phyloP scores from a whole-genome alignment of 2,329 filamentous ascomycete species.

The Colletotrichum nymphaeae region DNA sequence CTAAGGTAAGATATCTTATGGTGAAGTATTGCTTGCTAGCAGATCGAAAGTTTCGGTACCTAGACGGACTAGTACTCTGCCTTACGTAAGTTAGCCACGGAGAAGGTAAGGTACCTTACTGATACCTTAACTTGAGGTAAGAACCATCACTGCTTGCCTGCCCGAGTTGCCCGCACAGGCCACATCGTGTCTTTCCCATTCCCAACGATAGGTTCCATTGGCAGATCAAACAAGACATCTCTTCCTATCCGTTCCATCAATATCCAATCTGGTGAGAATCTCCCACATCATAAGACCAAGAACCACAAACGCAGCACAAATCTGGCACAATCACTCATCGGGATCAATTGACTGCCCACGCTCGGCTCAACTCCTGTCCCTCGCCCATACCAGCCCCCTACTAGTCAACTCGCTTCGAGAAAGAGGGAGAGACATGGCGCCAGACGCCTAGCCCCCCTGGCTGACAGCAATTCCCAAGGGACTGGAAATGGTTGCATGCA shows the following conservation, averaged over 20 bases:
- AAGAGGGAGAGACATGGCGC: constrained; percentile 7
- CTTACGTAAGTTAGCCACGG: neutral
- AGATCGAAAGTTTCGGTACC: neutral
- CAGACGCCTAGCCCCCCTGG: constrained; percentile 13
- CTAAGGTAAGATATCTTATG: too few relatives aligned
- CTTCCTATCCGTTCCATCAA: neutral
- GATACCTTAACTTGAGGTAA: neutral
- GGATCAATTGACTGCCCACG: neutral
- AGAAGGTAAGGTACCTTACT: too few relatives aligned
- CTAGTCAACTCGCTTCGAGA: neutral
- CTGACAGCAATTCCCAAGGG: constrained; percentile 31
- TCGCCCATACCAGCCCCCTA: constrained; percentile 9
- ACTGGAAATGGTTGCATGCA: constrained; percentile 36
- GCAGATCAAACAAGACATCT: neutral
- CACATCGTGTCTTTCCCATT: neutral
- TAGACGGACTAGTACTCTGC: neutral
- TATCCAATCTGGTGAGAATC: neutral
- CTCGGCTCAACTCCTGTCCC: neutral
- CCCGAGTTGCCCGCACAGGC: neutral
- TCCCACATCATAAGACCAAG: neutral
- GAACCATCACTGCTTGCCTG: neutral
- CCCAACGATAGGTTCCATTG: neutral
- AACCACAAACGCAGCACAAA: neutral
- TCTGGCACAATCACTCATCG: neutral
- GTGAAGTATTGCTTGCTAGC: neutral